Base-by-base conservation (phyloP, 2,329 filamentous ascomycete genomes). In the Zymoseptoria pseudotritici region DNA sequence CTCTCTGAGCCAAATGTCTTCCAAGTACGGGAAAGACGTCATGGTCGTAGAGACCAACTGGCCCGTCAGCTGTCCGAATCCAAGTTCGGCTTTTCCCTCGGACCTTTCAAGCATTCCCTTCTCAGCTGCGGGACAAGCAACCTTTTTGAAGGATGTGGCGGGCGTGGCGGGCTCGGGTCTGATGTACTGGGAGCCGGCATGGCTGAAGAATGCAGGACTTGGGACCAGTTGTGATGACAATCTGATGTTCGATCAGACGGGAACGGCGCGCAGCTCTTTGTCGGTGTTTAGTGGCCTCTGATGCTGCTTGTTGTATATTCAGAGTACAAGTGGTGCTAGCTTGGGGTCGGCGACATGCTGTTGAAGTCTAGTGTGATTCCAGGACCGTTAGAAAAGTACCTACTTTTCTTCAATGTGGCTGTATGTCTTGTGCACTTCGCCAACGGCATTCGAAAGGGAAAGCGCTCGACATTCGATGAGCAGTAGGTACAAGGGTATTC, bases 111-210 rank as follows among this genome's bases (percentile, higher is more conserved):
- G 56, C 19, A 67, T 73, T 22, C 63, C 69, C 1, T 63, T 68
- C 58, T 69, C 66, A 20, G 58, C 65, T 20, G 64, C 58, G 1
- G 69, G 69, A 1, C 71, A 72, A 60, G 66, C 61, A n/a, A 60
- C 61, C 11, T 72, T 69, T 68, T 60, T 70, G 26, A 58, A 66
- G 22, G 66, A 67, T 57, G 65, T 73, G 13, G 65, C 67, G 36
- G 54, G 57, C 9, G 63, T 63, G 20, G 68, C 67, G 19, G 69
- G 66, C 2, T 66, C 62, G 53, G 74, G 74, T 1, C 24, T 71
- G 20, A 68, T 68, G 53, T 72, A 72, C 58, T 73, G 70, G 70
- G 69, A 72, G 60, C 70, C 70, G 4, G 67, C 70, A 4, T 72
- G 68, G 67, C 50, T 71, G 21, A 64, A 68, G 42, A 71, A 70